Percentiles rank a stretch among this genome's conserved stretches.
Evolutionary conservation across 2,329 filamentous ascomycete species (phyloP).

Genomic region (Fusarium citri): DNA sequence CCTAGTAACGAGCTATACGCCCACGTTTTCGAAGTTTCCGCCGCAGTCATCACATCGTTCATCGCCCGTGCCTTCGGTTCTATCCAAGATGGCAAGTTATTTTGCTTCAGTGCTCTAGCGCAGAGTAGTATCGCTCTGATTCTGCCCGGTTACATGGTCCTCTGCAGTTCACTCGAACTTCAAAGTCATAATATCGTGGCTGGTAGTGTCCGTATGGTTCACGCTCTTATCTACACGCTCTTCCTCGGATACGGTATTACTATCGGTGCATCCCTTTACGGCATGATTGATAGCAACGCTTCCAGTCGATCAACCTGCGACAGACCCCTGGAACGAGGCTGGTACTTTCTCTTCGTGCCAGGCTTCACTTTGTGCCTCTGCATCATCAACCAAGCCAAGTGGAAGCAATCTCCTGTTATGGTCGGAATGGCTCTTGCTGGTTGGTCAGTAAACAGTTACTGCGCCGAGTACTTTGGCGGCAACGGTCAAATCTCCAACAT

Average conservation of each 20-base stretch:
- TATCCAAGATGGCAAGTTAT: constrained; percentile 66
- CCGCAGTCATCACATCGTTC: constrained; percentile 75
- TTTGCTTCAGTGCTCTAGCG: constrained; percentile 78
- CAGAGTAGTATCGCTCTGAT: constrained; percentile 83
- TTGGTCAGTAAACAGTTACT: constrained; percentile 81
- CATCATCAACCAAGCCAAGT: constrained; percentile 85
- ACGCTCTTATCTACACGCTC: constrained; percentile 79
- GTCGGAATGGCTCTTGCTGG: constrained; percentile 77
- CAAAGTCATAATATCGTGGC: constrained; percentile 78
- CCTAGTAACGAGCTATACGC: constrained; percentile 78
- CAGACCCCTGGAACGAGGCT: constrained; percentile 57
- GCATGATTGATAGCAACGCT: constrained; percentile 69
- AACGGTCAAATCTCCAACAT: constrained; percentile 83
- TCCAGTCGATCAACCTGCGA: constrained; percentile 58
- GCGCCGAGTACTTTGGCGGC: constrained; percentile 71
- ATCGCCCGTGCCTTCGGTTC: constrained; percentile 76
- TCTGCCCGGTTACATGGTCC: constrained; percentile 68
- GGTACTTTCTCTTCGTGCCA: constrained; percentile 79
- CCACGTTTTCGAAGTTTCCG: constrained; percentile 64
- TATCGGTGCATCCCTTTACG: constrained; percentile 74
- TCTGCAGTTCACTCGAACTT: constrained; percentile 68
- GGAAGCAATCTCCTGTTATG: constrained; percentile 82
- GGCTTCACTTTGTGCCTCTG: constrained; percentile 79
- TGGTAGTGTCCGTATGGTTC: constrained; percentile 80
- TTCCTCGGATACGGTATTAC: constrained; percentile 81